These are phyloP conservation scores for Chalciporus sphaerocephalus DNA, from an alignment of 768 basidiomycete species.

Conservation along the genomic window DNA sequence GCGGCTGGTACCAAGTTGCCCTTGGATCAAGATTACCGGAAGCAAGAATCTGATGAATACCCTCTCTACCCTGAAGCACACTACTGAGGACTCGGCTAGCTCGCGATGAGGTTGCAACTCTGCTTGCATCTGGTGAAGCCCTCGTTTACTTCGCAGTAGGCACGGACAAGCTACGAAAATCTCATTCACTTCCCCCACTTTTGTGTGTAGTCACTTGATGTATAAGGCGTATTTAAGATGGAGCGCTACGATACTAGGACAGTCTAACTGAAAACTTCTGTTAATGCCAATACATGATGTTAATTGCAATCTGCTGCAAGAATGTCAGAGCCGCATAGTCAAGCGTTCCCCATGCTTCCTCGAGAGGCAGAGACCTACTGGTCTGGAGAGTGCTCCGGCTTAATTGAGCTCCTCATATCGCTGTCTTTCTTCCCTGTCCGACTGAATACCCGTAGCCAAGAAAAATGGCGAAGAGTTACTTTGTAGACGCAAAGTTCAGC, in stretches of 20 bases:
- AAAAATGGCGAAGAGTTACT: constrained; percentile 53
- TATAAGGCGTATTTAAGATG: too few species aligned
- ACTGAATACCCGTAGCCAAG: constrained; percentile 51
- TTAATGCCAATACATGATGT: background rate
- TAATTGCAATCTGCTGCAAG: background rate
- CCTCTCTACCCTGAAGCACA: constrained; percentile 30
- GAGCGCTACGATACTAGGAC: too few species aligned
- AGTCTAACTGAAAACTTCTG: background rate
- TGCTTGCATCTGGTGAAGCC: too few species aligned
- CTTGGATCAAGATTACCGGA: constrained; percentile 31
- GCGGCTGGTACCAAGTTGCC: constrained; percentile 27
- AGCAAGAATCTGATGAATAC: constrained; percentile 24
- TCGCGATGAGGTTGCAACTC: too few species aligned
- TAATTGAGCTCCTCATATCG: constrained; percentile 56
- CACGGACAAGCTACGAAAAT: background rate
- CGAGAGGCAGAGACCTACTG: constrained; percentile 32
- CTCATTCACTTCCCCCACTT: background rate
- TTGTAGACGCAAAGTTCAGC: constrained; percentile 30
- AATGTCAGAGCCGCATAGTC: constrained; percentile 72
- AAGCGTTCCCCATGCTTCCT: constrained; percentile 54
- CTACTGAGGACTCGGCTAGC: background rate
- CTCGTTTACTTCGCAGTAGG: background rate
- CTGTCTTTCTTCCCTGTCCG: constrained; percentile 41
- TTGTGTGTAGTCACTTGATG: background rate
- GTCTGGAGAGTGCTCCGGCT: constrained; percentile 68